These are phyloP conservation scores for Bryoerythrophyllum caledonicum DNA, from an alignment of 225 moss, liverwort and hornwort genomes.

Conservation along the genomic window DNA sequence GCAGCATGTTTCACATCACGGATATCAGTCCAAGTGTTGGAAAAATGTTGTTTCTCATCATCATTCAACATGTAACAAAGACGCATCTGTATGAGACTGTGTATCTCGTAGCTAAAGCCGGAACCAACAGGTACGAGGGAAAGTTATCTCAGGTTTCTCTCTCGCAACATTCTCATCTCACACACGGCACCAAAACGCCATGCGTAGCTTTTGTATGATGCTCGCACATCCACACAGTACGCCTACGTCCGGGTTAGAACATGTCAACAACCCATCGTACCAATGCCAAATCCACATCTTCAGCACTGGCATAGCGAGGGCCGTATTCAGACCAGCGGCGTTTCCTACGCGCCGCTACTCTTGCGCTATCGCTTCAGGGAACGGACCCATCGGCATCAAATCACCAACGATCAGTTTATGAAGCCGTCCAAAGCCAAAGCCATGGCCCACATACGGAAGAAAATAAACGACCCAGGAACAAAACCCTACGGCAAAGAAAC, in stretches of 20 bases:
- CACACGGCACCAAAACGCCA: background rate
- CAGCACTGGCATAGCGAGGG: conserved; percentile 36
- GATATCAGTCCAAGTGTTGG: conserved; percentile 37
- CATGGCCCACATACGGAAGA: background rate
- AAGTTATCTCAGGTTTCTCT: conserved; percentile 1
- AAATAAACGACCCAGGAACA: background rate
- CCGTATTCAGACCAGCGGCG: conserved; percentile 10
- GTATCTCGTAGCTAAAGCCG: conserved; percentile 16
- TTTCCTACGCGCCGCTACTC: conserved; percentile 31
- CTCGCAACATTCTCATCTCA: conserved; percentile 22
- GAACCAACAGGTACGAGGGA: background rate
- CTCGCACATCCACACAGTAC: background rate
- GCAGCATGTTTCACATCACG: conserved; percentile 33
- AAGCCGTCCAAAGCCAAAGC: background rate
- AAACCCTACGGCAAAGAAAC: rapidly evolving
- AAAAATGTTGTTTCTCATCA: conserved; percentile 31
- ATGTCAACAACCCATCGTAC: background rate
- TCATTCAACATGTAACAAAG: background rate
- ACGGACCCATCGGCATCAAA: background rate
- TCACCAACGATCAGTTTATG: conserved; percentile 32
- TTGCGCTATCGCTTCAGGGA: background rate
- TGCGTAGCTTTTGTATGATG: conserved; percentile 6
- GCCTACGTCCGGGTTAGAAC: no score
- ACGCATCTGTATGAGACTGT: background rate
- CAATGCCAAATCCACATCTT: background rate